Evolutionary conservation across 805 yeast species (phyloP).

Genomic region (Yarrowia phangngaensis): DNA sequence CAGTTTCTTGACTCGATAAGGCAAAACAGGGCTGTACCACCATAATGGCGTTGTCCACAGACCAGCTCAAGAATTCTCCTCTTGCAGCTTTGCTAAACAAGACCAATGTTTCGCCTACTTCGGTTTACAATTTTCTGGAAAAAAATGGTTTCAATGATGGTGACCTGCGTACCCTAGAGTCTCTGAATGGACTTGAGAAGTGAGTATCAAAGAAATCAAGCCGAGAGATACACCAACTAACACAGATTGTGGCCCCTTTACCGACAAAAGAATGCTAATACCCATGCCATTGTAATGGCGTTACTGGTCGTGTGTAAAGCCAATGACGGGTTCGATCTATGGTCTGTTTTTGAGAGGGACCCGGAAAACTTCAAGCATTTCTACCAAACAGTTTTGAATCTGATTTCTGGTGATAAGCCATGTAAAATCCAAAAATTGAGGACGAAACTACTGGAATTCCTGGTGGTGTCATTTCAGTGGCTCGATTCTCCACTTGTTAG

Average conservation of each 20-base stretch:
- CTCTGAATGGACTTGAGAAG: slow-evolving; percentile 18
- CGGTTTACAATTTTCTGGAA: slow-evolving; percentile 10
- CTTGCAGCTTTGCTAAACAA: slow-evolving; percentile 12
- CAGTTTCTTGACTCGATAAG: slow-evolving; percentile 4
- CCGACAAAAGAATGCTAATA: slow-evolving; percentile 2
- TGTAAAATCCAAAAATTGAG: slow-evolving; percentile 24
- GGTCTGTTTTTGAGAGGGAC: slow-evolving; percentile 32
- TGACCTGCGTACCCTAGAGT: slow-evolving; percentile 21
- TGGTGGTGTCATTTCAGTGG: slow-evolving; percentile 33
- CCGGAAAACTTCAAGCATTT: slow-evolving; percentile 36
- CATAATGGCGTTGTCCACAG: slow-evolving; percentile 4
- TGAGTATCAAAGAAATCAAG: not conserved
- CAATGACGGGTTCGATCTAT: slow-evolving; percentile 6
- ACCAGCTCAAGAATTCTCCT: slow-evolving; percentile 17
- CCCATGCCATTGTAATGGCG: slow-evolving; percentile 11
- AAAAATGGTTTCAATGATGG: slow-evolving; percentile 22
- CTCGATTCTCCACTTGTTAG: slow-evolving; percentile 34
- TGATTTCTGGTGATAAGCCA: slow-evolving; percentile 30
- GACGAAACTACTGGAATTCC: slow-evolving; percentile 33
- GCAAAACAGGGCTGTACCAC: not conserved
- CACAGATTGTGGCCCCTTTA: slow-evolving; percentile 21
- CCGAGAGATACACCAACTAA: not conserved
- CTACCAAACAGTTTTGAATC: slow-evolving; percentile 38
- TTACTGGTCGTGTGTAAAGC: slow-evolving; percentile 9
- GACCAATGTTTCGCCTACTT: slow-evolving; percentile 2